These are phyloP conservation scores for Neoboletus brunneissimus DNA, from an alignment of 768 basidiomycete genomes.

Conservation along the genomic window DNA sequence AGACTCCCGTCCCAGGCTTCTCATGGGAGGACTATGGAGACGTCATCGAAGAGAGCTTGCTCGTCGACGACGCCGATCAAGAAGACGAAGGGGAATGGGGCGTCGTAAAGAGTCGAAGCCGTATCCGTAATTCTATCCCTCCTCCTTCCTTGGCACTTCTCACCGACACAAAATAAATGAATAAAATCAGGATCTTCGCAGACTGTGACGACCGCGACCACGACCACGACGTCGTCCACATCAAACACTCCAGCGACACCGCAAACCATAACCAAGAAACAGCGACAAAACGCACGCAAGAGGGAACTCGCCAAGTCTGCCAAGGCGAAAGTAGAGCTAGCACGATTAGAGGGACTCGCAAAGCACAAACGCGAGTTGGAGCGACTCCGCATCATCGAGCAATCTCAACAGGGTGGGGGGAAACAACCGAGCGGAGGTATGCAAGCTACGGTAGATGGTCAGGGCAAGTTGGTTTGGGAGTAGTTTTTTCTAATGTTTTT, in stretches of 20 bases:
- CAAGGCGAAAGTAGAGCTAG: slow-evolving; percentile 53
- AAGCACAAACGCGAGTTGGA: slow-evolving; percentile 63
- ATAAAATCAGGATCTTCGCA: slow-evolving; percentile 15
- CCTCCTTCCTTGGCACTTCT: not conserved
- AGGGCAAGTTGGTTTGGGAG: slow-evolving; percentile 61
- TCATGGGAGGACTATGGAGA: slow-evolving; percentile 81
- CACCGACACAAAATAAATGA: not conserved
- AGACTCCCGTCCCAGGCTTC: slow-evolving; percentile 61
- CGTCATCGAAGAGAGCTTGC: slow-evolving; percentile 38
- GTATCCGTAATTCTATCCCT: slow-evolving; percentile 37
- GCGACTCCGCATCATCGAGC: slow-evolving; percentile 47
- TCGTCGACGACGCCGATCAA: slow-evolving; percentile 57
- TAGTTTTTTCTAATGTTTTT: not conserved
- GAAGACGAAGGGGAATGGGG: slow-evolving; percentile 80
- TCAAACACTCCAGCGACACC: slow-evolving; percentile 33
- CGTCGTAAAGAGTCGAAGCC: slow-evolving; percentile 59
- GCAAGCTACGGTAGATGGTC: slow-evolving; percentile 55
- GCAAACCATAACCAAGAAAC: slow-evolving; percentile 59
- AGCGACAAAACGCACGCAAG: slow-evolving; percentile 64
- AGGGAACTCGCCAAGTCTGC: slow-evolving; percentile 56
- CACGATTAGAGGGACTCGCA: slow-evolving; percentile 49
- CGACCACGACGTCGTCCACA: slow-evolving; percentile 8
- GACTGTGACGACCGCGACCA: slow-evolving; percentile 7
- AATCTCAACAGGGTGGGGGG: slow-evolving; percentile 28
- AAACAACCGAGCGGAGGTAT: slow-evolving; percentile 51